A percentile compares a stretch with the other conserved stretches of the same genome.
phyloP scores from a whole-genome alignment of 2,329 filamentous ascomycete species.

The Ophiobolus disseminans region DNA sequence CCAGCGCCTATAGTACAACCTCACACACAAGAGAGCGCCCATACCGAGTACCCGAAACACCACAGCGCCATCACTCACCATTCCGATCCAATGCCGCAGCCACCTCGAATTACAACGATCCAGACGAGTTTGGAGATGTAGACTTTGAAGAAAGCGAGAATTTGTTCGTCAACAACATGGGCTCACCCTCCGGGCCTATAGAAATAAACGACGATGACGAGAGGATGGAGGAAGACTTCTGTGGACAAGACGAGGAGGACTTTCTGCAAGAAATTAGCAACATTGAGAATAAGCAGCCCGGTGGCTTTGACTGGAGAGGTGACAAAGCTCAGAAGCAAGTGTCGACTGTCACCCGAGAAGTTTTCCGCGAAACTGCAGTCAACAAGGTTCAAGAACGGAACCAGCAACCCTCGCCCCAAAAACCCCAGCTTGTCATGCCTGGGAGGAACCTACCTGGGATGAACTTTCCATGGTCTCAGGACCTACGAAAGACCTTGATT shows the following conservation, averaged over 20 bases:
- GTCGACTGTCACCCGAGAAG: constrained; percentile 20
- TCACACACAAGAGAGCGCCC: constrained; percentile 17
- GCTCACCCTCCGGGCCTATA: constrained; percentile 13
- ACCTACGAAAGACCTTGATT: constrained; percentile 81
- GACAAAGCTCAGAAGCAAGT: constrained; percentile 24
- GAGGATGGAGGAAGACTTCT: constrained; percentile 35
- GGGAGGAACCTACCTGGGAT: constrained; percentile 51
- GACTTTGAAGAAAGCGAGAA: constrained; percentile 35
- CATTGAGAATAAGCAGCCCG: constrained; percentile 48
- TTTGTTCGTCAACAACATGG: constrained; percentile 20
- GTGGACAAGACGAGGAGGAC: constrained; percentile 41
- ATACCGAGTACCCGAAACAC: constrained; percentile 34
- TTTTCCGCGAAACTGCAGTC: constrained; percentile 43
- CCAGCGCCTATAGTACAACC: not conserved
- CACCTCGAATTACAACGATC: not conserved
- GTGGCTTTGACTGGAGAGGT: constrained; percentile 38
- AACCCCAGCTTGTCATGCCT: constrained; percentile 31
- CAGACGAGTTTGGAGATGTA: constrained; percentile 32
- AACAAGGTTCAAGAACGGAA: constrained; percentile 26
- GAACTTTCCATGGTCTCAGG: constrained; percentile 75
- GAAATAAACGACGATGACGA: constrained; percentile 20
- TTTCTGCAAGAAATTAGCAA: constrained; percentile 52
- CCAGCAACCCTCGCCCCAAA: constrained; percentile 35
- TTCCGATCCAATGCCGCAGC: not conserved
- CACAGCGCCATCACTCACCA: constrained; percentile 23